These are phyloP conservation scores for Pilaira anomala DNA, from an alignment of 192 early-diverging fungal genomes.

Conservation along the genomic window DNA sequence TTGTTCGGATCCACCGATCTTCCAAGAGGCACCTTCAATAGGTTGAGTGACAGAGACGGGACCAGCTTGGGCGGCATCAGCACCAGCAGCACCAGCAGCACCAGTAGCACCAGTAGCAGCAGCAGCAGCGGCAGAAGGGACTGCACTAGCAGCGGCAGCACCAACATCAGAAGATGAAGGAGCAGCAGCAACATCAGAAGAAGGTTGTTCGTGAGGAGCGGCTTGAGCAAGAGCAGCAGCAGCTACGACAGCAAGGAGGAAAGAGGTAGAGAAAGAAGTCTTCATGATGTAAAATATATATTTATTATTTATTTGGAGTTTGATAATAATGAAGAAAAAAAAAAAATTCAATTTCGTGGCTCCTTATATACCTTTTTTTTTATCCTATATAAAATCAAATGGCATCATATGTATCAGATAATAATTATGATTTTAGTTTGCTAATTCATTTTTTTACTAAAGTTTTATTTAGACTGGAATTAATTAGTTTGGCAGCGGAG, in stretches of 20 bases:
- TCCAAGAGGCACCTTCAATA: conserved; percentile 18
- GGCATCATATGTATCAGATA: no score
- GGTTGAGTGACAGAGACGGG: conserved; percentile 21
- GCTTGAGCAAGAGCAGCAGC: background rate
- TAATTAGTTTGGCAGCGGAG: background rate
- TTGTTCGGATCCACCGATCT: conserved; percentile 11
- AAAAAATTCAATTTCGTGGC: no score
- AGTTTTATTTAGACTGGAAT: no score
- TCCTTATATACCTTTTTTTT: no score
- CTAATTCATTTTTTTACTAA: no score
- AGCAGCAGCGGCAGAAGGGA: background rate
- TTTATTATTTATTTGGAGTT: background rate
- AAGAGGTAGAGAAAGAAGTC: conserved; percentile 7
- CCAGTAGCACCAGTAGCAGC: background rate
- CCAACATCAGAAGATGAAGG: background rate
- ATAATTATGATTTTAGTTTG: no score
- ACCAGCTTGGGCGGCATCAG: background rate
- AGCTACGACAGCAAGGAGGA: background rate
- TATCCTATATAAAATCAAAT: no score
- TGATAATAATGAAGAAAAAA: no score
- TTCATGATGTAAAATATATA: conserved; percentile 7
- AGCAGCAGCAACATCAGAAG: background rate
- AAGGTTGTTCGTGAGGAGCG: no score
- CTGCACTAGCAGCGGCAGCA: background rate
- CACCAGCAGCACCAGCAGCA: background rate